These are phyloP conservation scores for Suillus bovinus DNA, from an alignment of 768 basidiomycete species.

Conservation along the genomic window DNA sequence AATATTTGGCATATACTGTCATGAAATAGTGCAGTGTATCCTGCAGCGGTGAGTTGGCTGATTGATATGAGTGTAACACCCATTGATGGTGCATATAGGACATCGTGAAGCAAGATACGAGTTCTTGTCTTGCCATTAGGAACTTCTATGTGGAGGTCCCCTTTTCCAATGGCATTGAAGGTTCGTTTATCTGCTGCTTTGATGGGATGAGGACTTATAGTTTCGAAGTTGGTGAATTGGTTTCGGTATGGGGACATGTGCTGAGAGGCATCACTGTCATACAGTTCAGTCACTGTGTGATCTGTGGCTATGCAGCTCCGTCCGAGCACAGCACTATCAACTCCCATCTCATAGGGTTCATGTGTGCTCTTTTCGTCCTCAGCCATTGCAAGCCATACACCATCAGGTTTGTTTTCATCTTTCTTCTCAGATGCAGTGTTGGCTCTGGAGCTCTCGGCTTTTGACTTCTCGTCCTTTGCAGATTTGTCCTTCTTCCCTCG, in stretches of 20 bases:
- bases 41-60: no score
- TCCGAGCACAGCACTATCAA: no score
- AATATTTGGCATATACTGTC: no score
- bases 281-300: constrained; percentile 19
- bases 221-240: constrained; percentile 2
- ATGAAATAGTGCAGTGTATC: no score
- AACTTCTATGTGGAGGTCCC: background rate
- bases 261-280: background rate
- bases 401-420: background rate
- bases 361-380: no score
- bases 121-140: no score
- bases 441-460: background rate
- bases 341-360: no score
- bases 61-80: no score
- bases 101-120: no score
- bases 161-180: constrained; percentile 2
- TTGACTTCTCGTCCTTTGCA: background rate
- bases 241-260: constrained; percentile 5
- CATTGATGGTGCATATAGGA: no score
- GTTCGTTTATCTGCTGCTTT: constrained; percentile 3
- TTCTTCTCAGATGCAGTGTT: no score
- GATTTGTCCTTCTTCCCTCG: background rate
- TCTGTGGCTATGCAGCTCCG: no score
- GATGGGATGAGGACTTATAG: background rate
- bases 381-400: background rate